phyloP scores from a whole-genome alignment of 2,329 filamentous ascomycete genomes.

The Aspergillus quadricinctus region DNA sequence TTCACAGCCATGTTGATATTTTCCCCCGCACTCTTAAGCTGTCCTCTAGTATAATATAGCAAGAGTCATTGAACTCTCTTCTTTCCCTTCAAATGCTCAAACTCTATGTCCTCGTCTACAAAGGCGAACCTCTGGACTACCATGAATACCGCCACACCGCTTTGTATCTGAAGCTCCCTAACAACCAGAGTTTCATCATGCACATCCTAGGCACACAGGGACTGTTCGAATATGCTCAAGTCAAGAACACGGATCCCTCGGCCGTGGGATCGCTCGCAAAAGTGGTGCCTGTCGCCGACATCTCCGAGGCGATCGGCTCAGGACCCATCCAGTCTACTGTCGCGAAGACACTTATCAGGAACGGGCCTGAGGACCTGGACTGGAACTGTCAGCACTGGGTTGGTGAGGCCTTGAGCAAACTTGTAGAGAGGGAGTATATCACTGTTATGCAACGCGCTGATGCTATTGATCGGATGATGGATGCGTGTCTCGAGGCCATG shows the following conservation, averaged over 20 bases:
- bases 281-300: conserved; percentile 15
- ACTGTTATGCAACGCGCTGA: conserved; percentile 11
- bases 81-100: not conserved
- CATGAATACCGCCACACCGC: conserved; percentile 28
- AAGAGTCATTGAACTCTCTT: not conserved
- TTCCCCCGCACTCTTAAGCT: not conserved
- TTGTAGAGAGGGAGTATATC: conserved; percentile 21
- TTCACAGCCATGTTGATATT: not conserved
- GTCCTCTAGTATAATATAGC: not conserved
- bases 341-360: conserved; percentile 18
- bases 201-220: conserved; percentile 24
- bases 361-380: conserved; percentile 19
- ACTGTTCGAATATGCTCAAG: conserved; percentile 21
- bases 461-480: conserved; percentile 25
- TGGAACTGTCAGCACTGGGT: conserved; percentile 34
- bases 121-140: conserved; percentile 26
- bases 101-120: conserved; percentile 23
- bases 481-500: conserved; percentile 23
- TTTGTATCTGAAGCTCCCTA: conserved; percentile 19
- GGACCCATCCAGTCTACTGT: conserved; percentile 16
- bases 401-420: conserved; percentile 21
- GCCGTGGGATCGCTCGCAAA: conserved; percentile 11
- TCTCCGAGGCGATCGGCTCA: conserved; percentile 7
- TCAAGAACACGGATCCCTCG: conserved; percentile 9
- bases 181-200: conserved; percentile 15